Percentiles rank a stretch among this genome's conserved stretches.
Evolutionary conservation across 169 alveolate species (phyloP).

Genomic region (Eimeria zaria): DNA sequence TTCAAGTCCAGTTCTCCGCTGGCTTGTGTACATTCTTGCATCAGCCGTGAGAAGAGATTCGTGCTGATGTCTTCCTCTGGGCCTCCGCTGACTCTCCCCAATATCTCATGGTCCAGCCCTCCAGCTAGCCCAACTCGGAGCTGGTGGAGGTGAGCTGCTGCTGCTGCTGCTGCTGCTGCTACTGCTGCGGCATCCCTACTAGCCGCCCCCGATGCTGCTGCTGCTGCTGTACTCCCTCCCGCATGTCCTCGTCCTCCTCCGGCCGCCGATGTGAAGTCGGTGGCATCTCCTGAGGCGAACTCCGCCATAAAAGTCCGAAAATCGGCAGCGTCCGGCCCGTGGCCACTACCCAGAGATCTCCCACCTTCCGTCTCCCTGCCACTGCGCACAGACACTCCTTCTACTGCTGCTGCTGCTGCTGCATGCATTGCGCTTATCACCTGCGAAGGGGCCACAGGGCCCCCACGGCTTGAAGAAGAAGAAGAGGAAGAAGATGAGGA

Average conservation of each 20-base stretch:
- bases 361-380: background rate
- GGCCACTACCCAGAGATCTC: background rate
- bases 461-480: background rate
- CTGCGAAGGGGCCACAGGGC: background rate
- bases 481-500: background rate
- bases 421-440: background rate
- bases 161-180: background rate
- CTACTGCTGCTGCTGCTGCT: slow-evolving; percentile 42
- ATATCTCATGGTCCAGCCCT: no score
- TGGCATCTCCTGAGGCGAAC: slow-evolving; percentile 23
- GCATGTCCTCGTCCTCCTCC: background rate
- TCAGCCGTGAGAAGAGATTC: background rate
- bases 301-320: slow-evolving; percentile 26
- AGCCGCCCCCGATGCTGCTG: no score
- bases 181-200: no score
- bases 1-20: background rate
- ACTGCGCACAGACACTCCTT: background rate
- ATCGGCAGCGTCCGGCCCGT: slow-evolving; percentile 1
- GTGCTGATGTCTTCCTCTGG: slow-evolving; percentile 51
- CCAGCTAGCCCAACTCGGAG: background rate
- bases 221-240: background rate
- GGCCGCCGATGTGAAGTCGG: background rate
- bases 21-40: slow-evolving; percentile 21
- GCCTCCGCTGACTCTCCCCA: no score
- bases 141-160: background rate